Conservation (phyloP, 2,329 filamentous ascomycete genomes). For the Fonsecaea monophora region DNA sequence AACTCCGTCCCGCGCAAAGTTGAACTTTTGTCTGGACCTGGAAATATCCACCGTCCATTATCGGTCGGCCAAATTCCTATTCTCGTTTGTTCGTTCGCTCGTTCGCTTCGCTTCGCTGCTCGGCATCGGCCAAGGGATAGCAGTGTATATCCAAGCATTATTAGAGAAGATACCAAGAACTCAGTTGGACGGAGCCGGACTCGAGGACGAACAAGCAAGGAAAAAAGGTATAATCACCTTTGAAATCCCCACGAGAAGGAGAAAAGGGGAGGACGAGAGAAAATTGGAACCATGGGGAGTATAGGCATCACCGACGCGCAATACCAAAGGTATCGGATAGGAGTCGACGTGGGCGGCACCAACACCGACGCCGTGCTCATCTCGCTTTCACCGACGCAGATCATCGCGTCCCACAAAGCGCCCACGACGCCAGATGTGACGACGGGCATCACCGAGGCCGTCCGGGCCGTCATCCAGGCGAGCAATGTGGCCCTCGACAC, state of each 20-base stretch:
- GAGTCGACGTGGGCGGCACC: conserved; percentile 33
- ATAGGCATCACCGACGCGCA: conserved; percentile 15
- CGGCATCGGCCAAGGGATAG: too few species aligned
- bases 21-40: background rate
- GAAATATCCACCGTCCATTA: background rate
- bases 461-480: conserved; percentile 47
- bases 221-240: background rate
- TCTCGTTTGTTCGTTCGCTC: too few species aligned
- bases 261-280: background rate
- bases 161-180: too few species aligned
- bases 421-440: conserved; percentile 53
- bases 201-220: background rate
- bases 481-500: conserved; percentile 44
- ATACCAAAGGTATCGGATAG: conserved; percentile 26
- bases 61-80: too few species aligned
- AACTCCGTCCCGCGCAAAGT: background rate
- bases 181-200: too few species aligned
- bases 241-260: background rate
- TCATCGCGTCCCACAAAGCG: conserved; percentile 45
- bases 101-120: too few species aligned
- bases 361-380: conserved; percentile 35
- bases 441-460: conserved; percentile 50
- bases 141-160: too few species aligned
- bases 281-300: conserved; percentile 26
- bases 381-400: conserved; percentile 21